Evolutionary conservation across 2,329 filamentous ascomycete genomes (phyloP).

Genomic region (Saccharata proteae): DNA sequence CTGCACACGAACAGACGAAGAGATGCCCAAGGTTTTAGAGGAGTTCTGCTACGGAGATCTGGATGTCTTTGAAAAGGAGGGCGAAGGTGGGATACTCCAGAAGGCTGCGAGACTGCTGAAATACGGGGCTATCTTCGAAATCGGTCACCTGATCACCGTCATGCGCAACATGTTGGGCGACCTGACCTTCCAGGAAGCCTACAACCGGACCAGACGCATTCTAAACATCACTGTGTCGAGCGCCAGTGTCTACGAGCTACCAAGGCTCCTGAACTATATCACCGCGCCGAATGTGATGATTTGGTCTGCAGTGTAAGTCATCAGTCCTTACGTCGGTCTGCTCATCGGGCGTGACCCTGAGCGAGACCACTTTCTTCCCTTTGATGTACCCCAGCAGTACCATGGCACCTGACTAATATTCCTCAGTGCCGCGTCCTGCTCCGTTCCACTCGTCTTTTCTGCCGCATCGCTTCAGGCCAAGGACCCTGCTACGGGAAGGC

Average conservation of each 20-base stretch:
- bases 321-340: constrained; percentile 9
- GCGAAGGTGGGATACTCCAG: constrained; percentile 50
- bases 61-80: constrained; percentile 60
- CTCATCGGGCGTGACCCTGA: too few species aligned
- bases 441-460: constrained; percentile 76
- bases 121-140: constrained; percentile 76
- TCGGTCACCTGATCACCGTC: constrained; percentile 65
- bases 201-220: constrained; percentile 84
- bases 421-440: constrained; percentile 70
- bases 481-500: constrained; percentile 65
- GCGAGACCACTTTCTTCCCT: background rate
- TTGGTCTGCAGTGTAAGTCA: constrained; percentile 72
- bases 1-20: constrained; percentile 65
- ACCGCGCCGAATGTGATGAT: constrained; percentile 91
- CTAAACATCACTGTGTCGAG: constrained; percentile 91
- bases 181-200: constrained; percentile 89
- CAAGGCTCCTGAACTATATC: constrained; percentile 78
- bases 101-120: constrained; percentile 65
- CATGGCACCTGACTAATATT: constrained; percentile 8
- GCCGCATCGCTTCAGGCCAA: constrained; percentile 71
- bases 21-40: constrained; percentile 57
- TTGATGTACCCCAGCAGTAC: background rate
- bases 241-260: constrained; percentile 75
- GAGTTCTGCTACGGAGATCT: constrained; percentile 71
- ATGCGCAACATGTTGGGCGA: constrained; percentile 75